A percentile compares a stretch with the other conserved stretches of the same genome.
These are phyloP conservation scores for Coemansia sp. DNA, from an alignment of 192 early-diverging fungal species.

Conservation along the genomic window DNA sequence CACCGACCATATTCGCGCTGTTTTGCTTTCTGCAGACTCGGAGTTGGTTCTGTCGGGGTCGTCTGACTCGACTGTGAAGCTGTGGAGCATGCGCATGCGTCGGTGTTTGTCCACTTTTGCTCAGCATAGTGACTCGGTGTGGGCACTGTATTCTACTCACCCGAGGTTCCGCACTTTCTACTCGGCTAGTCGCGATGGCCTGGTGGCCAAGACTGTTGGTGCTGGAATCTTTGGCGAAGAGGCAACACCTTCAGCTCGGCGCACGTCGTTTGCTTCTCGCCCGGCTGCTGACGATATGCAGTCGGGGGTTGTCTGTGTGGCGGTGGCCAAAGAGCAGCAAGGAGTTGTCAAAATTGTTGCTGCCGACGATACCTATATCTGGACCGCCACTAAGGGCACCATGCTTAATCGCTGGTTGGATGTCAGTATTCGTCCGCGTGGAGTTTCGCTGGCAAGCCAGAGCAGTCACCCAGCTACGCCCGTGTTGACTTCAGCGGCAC, in stretches of 20 bases:
- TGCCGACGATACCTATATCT: conserved; percentile 81
- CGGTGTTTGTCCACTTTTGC: conserved; percentile 88
- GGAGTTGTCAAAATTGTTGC: conserved; percentile 87
- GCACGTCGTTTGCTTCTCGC: conserved; percentile 17
- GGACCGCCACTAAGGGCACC: conserved; percentile 88
- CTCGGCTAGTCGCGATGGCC: conserved; percentile 89
- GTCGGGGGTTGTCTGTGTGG: conserved; percentile 63
- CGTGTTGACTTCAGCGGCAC: neutral
- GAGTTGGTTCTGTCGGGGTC: conserved; percentile 88
- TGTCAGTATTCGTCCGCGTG: conserved; percentile 23
- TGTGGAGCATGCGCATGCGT: conserved; percentile 91
- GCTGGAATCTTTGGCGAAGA: conserved; percentile 46
- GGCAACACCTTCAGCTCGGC: conserved; percentile 6
- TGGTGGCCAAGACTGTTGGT: conserved; percentile 80
- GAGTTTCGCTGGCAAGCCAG: conserved; percentile 1
- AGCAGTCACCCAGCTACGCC: conserved; percentile 9
- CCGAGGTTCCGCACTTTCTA: conserved; percentile 89
- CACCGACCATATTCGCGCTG: conserved; percentile 91
- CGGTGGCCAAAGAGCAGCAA: conserved; percentile 80
- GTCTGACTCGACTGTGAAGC: conserved; percentile 92
- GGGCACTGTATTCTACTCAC: conserved; percentile 85
- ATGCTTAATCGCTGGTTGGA: conserved; percentile 80
- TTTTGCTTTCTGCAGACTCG: conserved; percentile 87
- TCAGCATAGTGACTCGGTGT: conserved; percentile 86
- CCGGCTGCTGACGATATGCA: conserved; percentile 25